Conservation (phyloP, 768 basidiomycete genomes). For the Trametes cingulata region DNA sequence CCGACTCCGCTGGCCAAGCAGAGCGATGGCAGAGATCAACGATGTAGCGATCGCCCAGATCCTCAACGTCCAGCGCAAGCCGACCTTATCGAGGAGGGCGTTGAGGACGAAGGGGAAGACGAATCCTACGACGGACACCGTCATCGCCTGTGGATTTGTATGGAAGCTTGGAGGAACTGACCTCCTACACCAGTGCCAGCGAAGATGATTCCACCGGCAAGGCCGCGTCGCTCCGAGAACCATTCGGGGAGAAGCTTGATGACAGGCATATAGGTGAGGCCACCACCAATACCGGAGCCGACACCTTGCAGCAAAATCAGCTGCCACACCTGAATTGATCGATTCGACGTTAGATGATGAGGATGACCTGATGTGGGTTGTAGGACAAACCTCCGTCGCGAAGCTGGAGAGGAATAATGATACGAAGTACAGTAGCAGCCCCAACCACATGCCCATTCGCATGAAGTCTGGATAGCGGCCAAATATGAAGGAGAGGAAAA, state of each 20-base stretch:
- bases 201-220: conserved; percentile 24
- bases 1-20: conserved; percentile 18
- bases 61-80: conserved; percentile 24
- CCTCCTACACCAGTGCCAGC: conserved; percentile 24
- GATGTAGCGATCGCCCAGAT: conserved; percentile 19
- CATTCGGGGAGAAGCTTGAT: conserved; percentile 21
- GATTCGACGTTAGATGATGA: not conserved
- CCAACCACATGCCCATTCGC: conserved; percentile 15
- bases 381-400: conserved; percentile 3
- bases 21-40: conserved; percentile 12
- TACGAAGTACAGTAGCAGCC: conserved; percentile 8
- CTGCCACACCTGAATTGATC: conserved; percentile 17
- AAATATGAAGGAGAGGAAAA: conserved; percentile 8
- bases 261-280: conserved; percentile 18
- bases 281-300: conserved; percentile 21
- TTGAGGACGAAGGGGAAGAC: conserved; percentile 24
- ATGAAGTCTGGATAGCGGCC: conserved; percentile 21
- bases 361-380: not conserved
- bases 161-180: not conserved
- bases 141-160: not conserved
- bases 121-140: conserved; percentile 3
- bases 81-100: conserved; percentile 16
- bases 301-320: conserved; percentile 25
- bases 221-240: conserved; percentile 23
- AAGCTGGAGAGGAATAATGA: conserved; percentile 21